Conservation (phyloP, 345 rosid genomes). For the Raphanus raphanistrum region DNA sequence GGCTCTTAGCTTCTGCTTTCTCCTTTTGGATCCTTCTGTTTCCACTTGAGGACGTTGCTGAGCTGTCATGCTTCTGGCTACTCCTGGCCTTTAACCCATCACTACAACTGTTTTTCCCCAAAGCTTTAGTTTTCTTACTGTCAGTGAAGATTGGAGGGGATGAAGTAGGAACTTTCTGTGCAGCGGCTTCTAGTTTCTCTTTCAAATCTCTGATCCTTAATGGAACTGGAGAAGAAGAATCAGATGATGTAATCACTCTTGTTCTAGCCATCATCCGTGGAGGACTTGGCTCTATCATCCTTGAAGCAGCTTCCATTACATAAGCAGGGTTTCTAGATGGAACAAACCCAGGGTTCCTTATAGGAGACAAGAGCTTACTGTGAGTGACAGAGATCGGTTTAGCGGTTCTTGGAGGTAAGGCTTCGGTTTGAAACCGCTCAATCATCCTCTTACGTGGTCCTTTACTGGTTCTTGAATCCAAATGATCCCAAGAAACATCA, state of each 20-base stretch:
- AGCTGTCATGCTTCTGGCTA: conserved; percentile 63
- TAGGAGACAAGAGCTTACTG: conserved; percentile 90
- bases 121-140: conserved; percentile 34
- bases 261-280: conserved; percentile 48
- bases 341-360: conserved; percentile 81
- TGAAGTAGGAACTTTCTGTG: conserved; percentile 46
- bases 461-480: conserved; percentile 48
- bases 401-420: conserved; percentile 90
- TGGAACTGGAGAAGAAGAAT: conserved; percentile 62
- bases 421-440: conserved; percentile 90
- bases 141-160: conserved; percentile 14
- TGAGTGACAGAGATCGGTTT: conserved; percentile 90
- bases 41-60: conserved; percentile 37
- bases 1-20: conserved; percentile 57
- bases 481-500: conserved; percentile 56
- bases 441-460: conserved; percentile 61
- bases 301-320: conserved; percentile 97
- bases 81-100: conserved; percentile 52
- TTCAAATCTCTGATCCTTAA: conserved; percentile 61
- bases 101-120: conserved; percentile 51
- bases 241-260: conserved; percentile 49
- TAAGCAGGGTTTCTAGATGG: conserved; percentile 78
- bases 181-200: conserved; percentile 68
- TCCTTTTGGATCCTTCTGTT: conserved; percentile 41
- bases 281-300: conserved; percentile 68